Evolutionary conservation across 345 rosid species (phyloP).

Genomic region (Gossypium arboreum): DNA sequence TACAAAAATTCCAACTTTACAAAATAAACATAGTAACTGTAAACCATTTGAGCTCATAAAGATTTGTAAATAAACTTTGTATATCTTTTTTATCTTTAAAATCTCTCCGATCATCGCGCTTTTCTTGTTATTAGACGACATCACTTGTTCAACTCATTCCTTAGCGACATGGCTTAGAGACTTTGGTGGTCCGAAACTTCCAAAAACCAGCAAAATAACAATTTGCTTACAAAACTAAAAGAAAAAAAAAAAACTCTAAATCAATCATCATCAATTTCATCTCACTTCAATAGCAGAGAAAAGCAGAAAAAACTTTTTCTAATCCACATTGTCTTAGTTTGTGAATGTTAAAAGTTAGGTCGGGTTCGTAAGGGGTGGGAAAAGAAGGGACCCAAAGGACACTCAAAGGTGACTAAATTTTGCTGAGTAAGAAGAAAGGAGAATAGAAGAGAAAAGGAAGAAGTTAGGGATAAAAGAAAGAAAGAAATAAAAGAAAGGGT

Average conservation of each 20-base stretch:
- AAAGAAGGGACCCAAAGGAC: too few relatives aligned
- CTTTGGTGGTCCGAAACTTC: conserved; percentile 81
- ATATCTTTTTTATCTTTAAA: conserved; percentile 58
- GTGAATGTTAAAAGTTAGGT: too few relatives aligned
- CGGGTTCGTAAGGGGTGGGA: too few relatives aligned
- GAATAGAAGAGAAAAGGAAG: too few relatives aligned
- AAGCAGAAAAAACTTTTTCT: background rate
- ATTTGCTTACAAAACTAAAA: conserved; percentile 10
- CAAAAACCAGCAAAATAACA: conserved; percentile 25
- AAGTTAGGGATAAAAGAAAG: too few relatives aligned
- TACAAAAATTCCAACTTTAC: background rate
- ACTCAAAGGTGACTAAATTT: too few relatives aligned
- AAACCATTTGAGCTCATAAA: background rate
- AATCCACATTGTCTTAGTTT: too few relatives aligned
- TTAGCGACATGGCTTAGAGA: conserved; percentile 70
- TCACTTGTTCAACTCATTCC: conserved; percentile 42
- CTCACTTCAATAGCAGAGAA: background rate
- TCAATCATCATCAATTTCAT: background rate
- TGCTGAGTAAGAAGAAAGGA: too few relatives aligned
- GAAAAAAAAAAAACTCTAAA: background rate
- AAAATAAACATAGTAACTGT: background rate
- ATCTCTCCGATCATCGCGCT: conserved; percentile 43
- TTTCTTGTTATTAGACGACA: conserved; percentile 32
- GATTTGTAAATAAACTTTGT: conserved; percentile 11
- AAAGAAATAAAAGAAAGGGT: too few relatives aligned